Evolutionary conservation across 257 asterid genomes (phyloP).

Genomic region (Solanum sejunctum): DNA sequence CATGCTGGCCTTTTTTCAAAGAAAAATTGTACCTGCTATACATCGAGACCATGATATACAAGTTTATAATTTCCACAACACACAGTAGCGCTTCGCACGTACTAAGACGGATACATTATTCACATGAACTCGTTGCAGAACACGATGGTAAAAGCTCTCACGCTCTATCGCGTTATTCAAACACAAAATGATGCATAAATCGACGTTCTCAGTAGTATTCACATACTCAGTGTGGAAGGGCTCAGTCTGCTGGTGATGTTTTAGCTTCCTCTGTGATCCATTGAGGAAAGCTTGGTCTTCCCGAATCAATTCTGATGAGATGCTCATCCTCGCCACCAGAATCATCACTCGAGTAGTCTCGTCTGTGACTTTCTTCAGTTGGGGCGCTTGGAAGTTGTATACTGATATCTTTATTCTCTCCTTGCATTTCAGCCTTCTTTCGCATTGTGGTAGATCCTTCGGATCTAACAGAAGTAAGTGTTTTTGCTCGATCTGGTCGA

Average conservation of each 20-base stretch:
- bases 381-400: slow-evolving; percentile 4
- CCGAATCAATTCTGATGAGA: slow-evolving; percentile 67
- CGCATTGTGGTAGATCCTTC: slow-evolving; percentile 58
- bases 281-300: slow-evolving; percentile 19
- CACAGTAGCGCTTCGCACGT: background rate
- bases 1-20: background rate
- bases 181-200: background rate
- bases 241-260: background rate
- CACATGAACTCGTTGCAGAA: background rate
- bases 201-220: background rate
- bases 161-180: background rate
- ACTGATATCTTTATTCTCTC: slow-evolving; percentile 1
- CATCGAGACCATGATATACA: background rate
- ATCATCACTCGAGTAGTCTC: slow-evolving; percentile 65
- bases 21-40: background rate
- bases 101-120: background rate
- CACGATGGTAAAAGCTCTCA: background rate
- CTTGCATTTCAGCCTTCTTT: slow-evolving; percentile 20
- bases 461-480: slow-evolving; percentile 46
- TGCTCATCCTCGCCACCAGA: slow-evolving; percentile 81
- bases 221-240: background rate
- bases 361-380: slow-evolving; percentile 10
- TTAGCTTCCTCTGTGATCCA: background rate
- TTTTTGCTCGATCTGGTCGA: slow-evolving; percentile 15
- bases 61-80: background rate